phyloP scores from a whole-genome alignment of 257 asterid species.

The Penstemon davidsonii region DNA sequence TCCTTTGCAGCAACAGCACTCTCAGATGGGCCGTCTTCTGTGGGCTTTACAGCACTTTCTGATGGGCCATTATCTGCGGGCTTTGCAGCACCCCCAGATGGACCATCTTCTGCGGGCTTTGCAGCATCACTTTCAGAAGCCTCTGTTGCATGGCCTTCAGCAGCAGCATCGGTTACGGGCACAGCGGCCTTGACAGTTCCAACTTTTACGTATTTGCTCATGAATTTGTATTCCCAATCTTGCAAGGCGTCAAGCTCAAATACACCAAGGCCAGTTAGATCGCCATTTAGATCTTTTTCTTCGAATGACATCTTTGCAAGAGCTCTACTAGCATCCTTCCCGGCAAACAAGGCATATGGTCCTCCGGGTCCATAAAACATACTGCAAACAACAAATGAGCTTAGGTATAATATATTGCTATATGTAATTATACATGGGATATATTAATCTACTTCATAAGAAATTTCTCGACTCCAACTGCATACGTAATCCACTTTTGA shows the following conservation, averaged over 20 bases:
- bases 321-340: slow-evolving; percentile 93
- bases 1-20: no score
- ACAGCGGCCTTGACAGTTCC: slow-evolving; percentile 59
- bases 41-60: no score
- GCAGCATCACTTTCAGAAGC: slow-evolving; percentile 40
- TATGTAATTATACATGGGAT: no score
- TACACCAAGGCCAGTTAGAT: slow-evolving; percentile 73
- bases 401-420: background rate
- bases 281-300: slow-evolving; percentile 74
- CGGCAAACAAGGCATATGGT: slow-evolving; percentile 88
- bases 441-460: no score
- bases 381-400: slow-evolving; percentile 37
- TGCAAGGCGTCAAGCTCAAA: slow-evolving; percentile 93
- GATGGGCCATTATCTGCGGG: no score
- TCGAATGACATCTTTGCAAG: slow-evolving; percentile 94
- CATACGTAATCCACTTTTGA: background rate
- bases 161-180: background rate
- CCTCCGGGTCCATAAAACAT: slow-evolving; percentile 92
- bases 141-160: slow-evolving; percentile 39
- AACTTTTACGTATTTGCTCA: slow-evolving; percentile 97
- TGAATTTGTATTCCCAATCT: slow-evolving; percentile 97
- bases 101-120: slow-evolving; percentile 35
- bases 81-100: slow-evolving; percentile 25
- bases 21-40: no score
- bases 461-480: background rate